These are phyloP conservation scores for Xylaria sp. DNA, from an alignment of 2,329 filamentous ascomycete species.

Conservation along the genomic window DNA sequence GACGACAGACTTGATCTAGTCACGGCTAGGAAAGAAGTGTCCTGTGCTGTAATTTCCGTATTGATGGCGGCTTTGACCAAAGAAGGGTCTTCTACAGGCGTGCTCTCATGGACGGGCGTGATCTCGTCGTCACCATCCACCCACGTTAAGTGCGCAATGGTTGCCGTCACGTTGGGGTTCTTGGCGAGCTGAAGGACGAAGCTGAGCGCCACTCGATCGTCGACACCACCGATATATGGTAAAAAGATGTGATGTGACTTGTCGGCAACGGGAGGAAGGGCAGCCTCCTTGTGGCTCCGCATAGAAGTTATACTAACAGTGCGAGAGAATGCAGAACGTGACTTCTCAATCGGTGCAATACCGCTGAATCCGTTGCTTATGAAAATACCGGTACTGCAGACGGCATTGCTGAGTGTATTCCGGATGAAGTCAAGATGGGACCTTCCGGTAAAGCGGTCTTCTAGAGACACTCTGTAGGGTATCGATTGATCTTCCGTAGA, in stretches of 20 bases:
- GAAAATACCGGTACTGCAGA: constrained; percentile 79
- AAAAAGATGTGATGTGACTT: constrained; percentile 86
- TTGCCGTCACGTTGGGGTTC: constrained; percentile 81
- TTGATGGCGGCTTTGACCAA: constrained; percentile 44
- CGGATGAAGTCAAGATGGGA: constrained; percentile 80
- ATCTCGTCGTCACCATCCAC: constrained; percentile 45
- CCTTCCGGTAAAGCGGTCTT: constrained; percentile 70
- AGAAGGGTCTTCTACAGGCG: constrained; percentile 36
- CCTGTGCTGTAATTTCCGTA: constrained; percentile 51
- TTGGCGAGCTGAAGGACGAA: constrained; percentile 86
- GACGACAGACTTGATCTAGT: constrained; percentile 51
- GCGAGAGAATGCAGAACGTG: constrained; percentile 56
- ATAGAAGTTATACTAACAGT: constrained; percentile 69
- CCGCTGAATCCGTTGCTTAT: constrained; percentile 72
- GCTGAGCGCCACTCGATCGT: constrained; percentile 82
- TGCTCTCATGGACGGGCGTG: constrained; percentile 37
- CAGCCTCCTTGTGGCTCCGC: constrained; percentile 67
- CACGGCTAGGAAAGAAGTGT: constrained; percentile 51
- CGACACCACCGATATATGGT: constrained; percentile 84
- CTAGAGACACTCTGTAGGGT: constrained; percentile 56
- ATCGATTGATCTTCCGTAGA: constrained; percentile 72
- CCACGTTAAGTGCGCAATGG: constrained; percentile 71
- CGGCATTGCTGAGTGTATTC: constrained; percentile 69
- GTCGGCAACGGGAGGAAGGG: constrained; percentile 68
- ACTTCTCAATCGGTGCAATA: constrained; percentile 49